Evolutionary conservation across 2,329 filamentous ascomycete species (phyloP).

Genomic region (Phialophora expanda): DNA sequence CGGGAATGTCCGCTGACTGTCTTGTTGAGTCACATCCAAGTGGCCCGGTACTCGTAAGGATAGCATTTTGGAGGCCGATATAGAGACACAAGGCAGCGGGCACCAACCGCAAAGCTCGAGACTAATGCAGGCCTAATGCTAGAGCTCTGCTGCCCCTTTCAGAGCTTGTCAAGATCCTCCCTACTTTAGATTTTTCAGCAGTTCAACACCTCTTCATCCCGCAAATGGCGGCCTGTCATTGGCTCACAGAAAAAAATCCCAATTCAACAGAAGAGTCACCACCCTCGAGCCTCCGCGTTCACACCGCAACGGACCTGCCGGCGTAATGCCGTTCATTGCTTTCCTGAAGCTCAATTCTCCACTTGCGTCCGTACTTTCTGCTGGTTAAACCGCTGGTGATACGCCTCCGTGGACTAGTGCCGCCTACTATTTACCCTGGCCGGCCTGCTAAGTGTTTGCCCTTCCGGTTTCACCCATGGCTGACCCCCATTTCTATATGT

Average conservation of each 20-base stretch:
- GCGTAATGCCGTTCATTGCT: slow-evolving; percentile 10
- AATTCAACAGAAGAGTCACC: slow-evolving; percentile 10
- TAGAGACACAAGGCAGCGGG: not conserved
- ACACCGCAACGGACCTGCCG: slow-evolving; percentile 11
- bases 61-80: slow-evolving; percentile 12
- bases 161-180: not conserved
- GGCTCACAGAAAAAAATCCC: slow-evolving; percentile 8
- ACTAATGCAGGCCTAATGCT: slow-evolving; percentile 15
- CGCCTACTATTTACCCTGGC: slow-evolving; percentile 25
- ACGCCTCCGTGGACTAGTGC: slow-evolving; percentile 15
- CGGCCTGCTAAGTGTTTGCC: slow-evolving; percentile 8
- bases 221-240: slow-evolving; percentile 14
- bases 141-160: slow-evolving; percentile 9
- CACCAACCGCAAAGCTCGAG: slow-evolving; percentile 15
- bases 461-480: slow-evolving; percentile 34
- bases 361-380: slow-evolving; percentile 9
- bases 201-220: slow-evolving; percentile 13
- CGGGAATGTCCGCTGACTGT: slow-evolving; percentile 10
- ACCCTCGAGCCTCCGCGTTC: not conserved
- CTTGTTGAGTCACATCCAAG: not conserved
- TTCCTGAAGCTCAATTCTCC: slow-evolving; percentile 15
- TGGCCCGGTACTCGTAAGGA: not conserved
- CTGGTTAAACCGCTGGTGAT: slow-evolving; percentile 20
- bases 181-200: slow-evolving; percentile 1
- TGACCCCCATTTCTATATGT: slow-evolving; percentile 26